Evolutionary conservation across 2,329 filamentous ascomycete species (phyloP).

Genomic region (Fusarium decemcellulare): DNA sequence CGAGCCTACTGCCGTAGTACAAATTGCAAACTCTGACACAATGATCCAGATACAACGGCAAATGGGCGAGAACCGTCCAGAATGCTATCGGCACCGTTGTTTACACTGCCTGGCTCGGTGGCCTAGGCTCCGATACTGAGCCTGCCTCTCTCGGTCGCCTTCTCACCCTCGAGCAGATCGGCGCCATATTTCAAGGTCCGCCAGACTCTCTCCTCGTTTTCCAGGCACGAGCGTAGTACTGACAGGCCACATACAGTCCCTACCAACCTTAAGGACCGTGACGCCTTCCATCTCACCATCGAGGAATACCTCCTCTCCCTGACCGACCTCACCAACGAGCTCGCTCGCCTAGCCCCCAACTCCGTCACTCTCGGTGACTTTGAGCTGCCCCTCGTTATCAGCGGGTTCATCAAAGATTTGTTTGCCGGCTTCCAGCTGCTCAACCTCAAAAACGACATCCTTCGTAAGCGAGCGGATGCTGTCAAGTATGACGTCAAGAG

Average conservation of each 20-base stretch:
- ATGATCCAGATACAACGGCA: constrained; percentile 76
- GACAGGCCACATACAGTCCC: constrained; percentile 72
- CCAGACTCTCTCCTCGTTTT: constrained; percentile 14
- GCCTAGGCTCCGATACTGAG: constrained; percentile 69
- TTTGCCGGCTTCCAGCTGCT: constrained; percentile 97
- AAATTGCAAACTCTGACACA: constrained; percentile 18
- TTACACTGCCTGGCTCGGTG: constrained; percentile 83
- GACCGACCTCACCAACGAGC: constrained; percentile 89
- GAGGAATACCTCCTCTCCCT: constrained; percentile 96
- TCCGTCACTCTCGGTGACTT: constrained; percentile 91
- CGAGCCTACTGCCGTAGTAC: not conserved
- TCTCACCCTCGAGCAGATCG: constrained; percentile 90
- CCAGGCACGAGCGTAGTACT: not conserved
- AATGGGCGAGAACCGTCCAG: constrained; percentile 89
- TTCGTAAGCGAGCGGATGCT: constrained; percentile 89
- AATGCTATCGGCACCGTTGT: constrained; percentile 76
- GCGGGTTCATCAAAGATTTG: constrained; percentile 93
- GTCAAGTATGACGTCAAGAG: constrained; percentile 99
- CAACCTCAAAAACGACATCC: constrained; percentile 95
- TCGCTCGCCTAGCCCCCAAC: constrained; percentile 92
- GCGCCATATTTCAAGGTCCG: constrained; percentile 80
- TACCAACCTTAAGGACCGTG: constrained; percentile 89
- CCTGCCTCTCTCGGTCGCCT: constrained; percentile 74
- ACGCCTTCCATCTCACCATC: constrained; percentile 95
- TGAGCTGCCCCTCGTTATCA: constrained; percentile 87